Evolutionary conservation across 768 basidiomycete species (phyloP), one percentile per base, ranked within the genome.

Genomic region (Lentinus tigrinus): DNA sequence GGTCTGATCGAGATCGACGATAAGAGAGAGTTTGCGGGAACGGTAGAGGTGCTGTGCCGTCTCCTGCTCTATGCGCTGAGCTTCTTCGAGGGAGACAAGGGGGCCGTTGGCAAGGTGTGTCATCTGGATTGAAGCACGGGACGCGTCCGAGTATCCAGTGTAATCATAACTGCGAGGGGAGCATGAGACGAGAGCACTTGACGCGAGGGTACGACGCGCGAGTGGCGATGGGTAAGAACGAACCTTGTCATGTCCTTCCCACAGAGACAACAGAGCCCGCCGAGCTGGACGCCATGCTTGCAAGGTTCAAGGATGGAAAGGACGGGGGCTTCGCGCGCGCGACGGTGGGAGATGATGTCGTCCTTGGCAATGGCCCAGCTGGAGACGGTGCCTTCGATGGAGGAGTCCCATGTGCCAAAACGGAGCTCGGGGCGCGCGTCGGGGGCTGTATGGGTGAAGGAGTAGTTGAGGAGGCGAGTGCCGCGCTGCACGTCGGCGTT

Each of bases 1-100:
- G 13, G 97, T 99, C 72, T 99, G 97, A 75, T 99, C 97, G 34
- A 99, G 83, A 77, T 99, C 97, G 65, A 99, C 96, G 64, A 99
- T 98, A 49, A 99, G 86, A 34, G 92, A 93, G 31, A 99, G 85
- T 70, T 87, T 93, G 53, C 86, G 82, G 4, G 82, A 77, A 55
- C 81, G 79, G 67, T 93, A 81, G 36, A 99, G 84, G 63, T 87
- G 87, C 1, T 87, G 77, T 1, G 93, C 88, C 2, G 89, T 91
- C 67, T 93, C 88, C 38, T 81, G 80, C 70, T 96, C 95, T 60
- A 98, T 87, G 38, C 90, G 84, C 64, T 89, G 86, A 0, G 97
- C 97, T 77, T 98, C 95, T 65, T 93, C 90, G 54, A 93, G 77
- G 1, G 95, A 95, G 40, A 98, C 95, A 26, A 91, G 91, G 1